Evolutionary conservation across 2,329 filamentous ascomycete species (phyloP).

Genomic region (Diaporthe sp.): DNA sequence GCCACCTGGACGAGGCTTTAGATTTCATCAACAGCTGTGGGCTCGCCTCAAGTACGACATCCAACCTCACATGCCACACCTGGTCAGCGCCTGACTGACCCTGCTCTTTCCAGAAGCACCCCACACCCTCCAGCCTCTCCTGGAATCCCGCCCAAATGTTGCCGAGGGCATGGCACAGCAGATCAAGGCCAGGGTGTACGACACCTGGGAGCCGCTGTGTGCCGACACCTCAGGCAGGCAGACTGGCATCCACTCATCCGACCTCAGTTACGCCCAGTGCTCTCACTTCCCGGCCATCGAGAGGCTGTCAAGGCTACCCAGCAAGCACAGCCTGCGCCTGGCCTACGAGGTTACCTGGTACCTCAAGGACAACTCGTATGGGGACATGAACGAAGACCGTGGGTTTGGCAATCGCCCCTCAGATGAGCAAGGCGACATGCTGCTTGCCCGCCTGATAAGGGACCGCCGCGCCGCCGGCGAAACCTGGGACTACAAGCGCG

Average conservation of each 20-base stretch:
- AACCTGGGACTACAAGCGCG: conserved; percentile 1
- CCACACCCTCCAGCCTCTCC: background rate
- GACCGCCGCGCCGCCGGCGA: conserved; percentile 14
- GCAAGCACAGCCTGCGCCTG: conserved; percentile 13
- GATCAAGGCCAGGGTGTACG: conserved; percentile 17
- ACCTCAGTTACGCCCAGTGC: conserved; percentile 14
- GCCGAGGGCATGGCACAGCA: conserved; percentile 19
- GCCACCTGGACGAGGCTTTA: conserved; percentile 8
- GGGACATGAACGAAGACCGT: conserved; percentile 10
- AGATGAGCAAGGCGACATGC: conserved; percentile 13
- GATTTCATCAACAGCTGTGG: conserved; percentile 23
- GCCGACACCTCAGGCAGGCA: conserved; percentile 1
- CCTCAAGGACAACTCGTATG: conserved; percentile 16
- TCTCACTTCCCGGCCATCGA: conserved; percentile 12
- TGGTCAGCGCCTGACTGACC: conserved; percentile 13
- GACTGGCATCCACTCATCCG: conserved; percentile 9
- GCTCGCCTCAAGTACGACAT: conserved; percentile 28
- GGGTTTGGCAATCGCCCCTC: conserved; percentile 16
- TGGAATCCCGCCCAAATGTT: background rate
- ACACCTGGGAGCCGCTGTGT: conserved; percentile 16
- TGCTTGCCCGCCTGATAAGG: conserved; percentile 16
- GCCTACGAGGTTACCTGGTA: conserved; percentile 7
- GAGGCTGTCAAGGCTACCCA: background rate
- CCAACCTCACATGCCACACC: conserved; percentile 1
- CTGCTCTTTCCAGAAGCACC: conserved; percentile 22